Base-by-base conservation (phyloP, 2,329 filamentous ascomycete species). In the Cladosporium sp. region DNA sequence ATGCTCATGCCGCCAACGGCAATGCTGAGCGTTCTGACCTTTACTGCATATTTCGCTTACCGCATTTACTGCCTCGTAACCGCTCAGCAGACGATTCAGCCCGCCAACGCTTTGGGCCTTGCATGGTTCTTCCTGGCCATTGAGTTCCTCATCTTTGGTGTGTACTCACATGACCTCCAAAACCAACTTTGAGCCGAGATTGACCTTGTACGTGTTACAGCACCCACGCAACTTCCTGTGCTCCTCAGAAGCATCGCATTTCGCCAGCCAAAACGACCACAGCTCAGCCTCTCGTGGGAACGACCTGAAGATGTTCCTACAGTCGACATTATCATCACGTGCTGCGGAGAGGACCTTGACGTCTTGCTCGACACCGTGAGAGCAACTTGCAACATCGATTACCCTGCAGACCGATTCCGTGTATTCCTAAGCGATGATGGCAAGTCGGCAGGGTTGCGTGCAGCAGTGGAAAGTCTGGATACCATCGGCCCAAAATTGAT, bases 251-350 rank as follows among this genome's bases (percentile, higher is more conserved):
- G 46, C 32, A 62, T 62, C 18, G 59, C 59, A 11, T 62, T 51
- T 11, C 21, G 32, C 8, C 59, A 34, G 53, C 59, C 59, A 21
- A 53, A 62, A 16, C 28, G 59, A 30, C 59, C 59, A 25, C 46
- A 62, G n/a, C 59, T 53, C 23, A 48, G 46, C 10, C 48, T 62
- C 23, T 53, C 48, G n/a, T 62, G 59, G 59, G 34, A 21, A 11
- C 30, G 16, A 11, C 59, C 59, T 7, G 58, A 76, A 14, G 73
- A 76, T 16, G 75, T 72, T 10, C 80, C 80, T 1, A 75, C 73
- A 0, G 79, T 82, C 5, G 80, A 82, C 65, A 73, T 81, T 6
- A 75, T 81, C 56, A 76, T 82, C 56, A 80, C 79, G 23, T 79
- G 78, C 68, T 82, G 80, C 66, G 76, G 77, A 57, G 80, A 82